A percentile compares a stretch with the other conserved stretches of the same genome.
Evolutionary conservation across 1,284 basidiomycete genomes (phyloP).

Genomic region (Trametes versicolor): DNA sequence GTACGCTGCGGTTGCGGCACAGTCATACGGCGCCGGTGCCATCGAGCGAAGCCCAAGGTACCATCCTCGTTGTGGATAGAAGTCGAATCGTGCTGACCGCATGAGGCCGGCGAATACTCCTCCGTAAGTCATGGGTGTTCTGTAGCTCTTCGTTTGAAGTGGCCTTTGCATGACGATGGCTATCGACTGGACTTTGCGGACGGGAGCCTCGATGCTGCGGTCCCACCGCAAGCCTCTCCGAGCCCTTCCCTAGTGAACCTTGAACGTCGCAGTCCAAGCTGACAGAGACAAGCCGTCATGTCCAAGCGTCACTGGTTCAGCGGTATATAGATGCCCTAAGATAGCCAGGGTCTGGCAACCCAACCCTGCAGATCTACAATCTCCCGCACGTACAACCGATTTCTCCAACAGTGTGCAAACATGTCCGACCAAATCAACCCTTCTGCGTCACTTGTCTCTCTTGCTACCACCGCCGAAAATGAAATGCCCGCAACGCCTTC

Average conservation of each 20-base stretch:
- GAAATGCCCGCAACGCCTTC: conserved; percentile 2
- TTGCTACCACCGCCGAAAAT: conserved; percentile 8
- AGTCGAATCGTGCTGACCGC: neutral
- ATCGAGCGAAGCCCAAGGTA: neutral
- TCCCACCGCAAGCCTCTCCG: neutral
- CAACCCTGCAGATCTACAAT: neutral
- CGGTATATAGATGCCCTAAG: neutral
- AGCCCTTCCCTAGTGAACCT: neutral
- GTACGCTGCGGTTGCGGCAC: conserved; percentile 1
- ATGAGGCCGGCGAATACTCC: neutral
- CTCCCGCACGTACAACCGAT: neutral
- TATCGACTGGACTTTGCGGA: neutral
- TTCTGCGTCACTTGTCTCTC: conserved; percentile 19
- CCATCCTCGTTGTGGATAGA: neutral
- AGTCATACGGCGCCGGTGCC: neutral
- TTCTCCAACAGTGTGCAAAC: neutral
- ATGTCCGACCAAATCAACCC: conserved; percentile 19
- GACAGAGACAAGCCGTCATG: neutral
- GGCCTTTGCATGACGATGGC: neutral
- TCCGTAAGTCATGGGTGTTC: neutral
- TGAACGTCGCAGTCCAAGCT: too few species aligned
- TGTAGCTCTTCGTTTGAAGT: neutral
- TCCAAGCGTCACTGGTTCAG: neutral
- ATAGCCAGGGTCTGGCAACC: neutral
- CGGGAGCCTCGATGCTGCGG: neutral